phyloP scores from a whole-genome alignment of 2,329 filamentous ascomycete genomes.

The Cladosporium sp. region DNA sequence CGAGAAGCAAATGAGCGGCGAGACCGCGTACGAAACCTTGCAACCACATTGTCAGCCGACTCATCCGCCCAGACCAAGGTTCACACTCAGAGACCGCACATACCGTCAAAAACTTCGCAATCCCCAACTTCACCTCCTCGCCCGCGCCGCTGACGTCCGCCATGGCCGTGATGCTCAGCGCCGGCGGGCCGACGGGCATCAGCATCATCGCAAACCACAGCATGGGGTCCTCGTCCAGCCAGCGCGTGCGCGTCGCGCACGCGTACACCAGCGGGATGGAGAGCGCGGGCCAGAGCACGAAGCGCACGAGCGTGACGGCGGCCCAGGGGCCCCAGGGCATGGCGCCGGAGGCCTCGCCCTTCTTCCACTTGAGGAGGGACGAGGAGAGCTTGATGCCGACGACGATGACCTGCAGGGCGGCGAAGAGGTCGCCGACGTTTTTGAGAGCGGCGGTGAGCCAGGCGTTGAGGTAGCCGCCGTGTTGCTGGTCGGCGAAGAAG shows the following conservation, averaged over 20 bases:
- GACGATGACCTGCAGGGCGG: slow-evolving; percentile 58
- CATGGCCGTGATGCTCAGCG: slow-evolving; percentile 48
- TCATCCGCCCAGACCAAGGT: no score
- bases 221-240: slow-evolving; percentile 54
- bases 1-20: slow-evolving; percentile 38
- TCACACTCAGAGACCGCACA: no score
- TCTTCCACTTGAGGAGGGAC: slow-evolving; percentile 44
- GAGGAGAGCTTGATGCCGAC: slow-evolving; percentile 60
- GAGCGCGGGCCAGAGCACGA: slow-evolving; percentile 53
- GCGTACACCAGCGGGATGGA: slow-evolving; percentile 49
- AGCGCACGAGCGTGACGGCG: slow-evolving; percentile 51
- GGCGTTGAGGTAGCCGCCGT: slow-evolving; percentile 59
- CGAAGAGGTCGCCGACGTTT: slow-evolving; percentile 59
- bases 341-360: slow-evolving; percentile 34
- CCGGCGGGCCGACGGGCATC: slow-evolving; percentile 51
- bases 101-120: slow-evolving; percentile 48
- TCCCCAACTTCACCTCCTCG: slow-evolving; percentile 46
- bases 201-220: slow-evolving; percentile 61
- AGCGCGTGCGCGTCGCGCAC: slow-evolving; percentile 46
- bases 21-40: slow-evolving; percentile 40
- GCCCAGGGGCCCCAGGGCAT: slow-evolving; percentile 46
- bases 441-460: slow-evolving; percentile 59
- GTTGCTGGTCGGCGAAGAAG: slow-evolving; percentile 53
- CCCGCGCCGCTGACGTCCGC: slow-evolving; percentile 45
- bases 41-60: neutral